Percentiles rank a stretch among this genome's conserved stretches.
These are phyloP conservation scores for Daldinia childiae DNA, from an alignment of 495 filamentous ascomycete genomes.

Conservation along the genomic window DNA sequence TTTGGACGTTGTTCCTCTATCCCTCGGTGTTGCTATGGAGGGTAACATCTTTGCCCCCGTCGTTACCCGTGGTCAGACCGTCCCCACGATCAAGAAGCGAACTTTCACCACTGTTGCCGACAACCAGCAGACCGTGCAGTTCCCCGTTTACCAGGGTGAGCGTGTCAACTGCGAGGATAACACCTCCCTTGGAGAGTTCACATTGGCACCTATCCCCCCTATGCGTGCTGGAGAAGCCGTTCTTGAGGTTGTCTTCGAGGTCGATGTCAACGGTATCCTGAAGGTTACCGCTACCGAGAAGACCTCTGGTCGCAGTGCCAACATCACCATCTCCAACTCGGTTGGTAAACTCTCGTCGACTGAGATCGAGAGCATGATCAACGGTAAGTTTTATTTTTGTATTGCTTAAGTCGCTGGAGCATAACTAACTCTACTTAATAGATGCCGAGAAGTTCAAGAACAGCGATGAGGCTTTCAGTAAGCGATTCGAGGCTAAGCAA, in stretches of 20 bases:
- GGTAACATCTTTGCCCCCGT: conserved; percentile 99
- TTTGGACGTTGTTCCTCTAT: conserved; percentile 95
- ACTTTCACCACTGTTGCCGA: conserved; percentile 98
- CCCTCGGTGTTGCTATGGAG: conserved; percentile 99
- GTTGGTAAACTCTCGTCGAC: conserved; percentile 95
- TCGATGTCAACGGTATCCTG: conserved; percentile 99
- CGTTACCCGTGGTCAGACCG: conserved; percentile 88
- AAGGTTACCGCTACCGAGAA: conserved; percentile 99
- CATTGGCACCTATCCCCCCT: conserved; percentile 93
- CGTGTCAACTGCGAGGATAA: conserved; percentile 99
- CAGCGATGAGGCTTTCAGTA: conserved; percentile 97
- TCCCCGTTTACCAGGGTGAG: conserved; percentile 98
- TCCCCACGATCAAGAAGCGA: conserved; percentile 92
- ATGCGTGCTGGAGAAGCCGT: conserved; percentile 99
- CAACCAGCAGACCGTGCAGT: conserved; percentile 96
- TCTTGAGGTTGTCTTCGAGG: conserved; percentile 98
- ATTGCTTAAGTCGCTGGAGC: neutral
- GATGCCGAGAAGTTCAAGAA: conserved; percentile 99
- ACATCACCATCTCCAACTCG: conserved; percentile 99
- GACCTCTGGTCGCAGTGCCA: conserved; percentile 95
- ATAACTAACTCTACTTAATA: conserved; percentile 47
- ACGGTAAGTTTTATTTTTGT: conserved; percentile 62
- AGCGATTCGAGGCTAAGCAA: conserved; percentile 98
- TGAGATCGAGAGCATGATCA: conserved; percentile 98
- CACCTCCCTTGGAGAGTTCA: conserved; percentile 98